A percentile compares a stretch with the other conserved stretches of the same genome.
Conservation (phyloP, 2,329 filamentous ascomycete genomes). For the Lasiodiplodia hormozganensis region DNA sequence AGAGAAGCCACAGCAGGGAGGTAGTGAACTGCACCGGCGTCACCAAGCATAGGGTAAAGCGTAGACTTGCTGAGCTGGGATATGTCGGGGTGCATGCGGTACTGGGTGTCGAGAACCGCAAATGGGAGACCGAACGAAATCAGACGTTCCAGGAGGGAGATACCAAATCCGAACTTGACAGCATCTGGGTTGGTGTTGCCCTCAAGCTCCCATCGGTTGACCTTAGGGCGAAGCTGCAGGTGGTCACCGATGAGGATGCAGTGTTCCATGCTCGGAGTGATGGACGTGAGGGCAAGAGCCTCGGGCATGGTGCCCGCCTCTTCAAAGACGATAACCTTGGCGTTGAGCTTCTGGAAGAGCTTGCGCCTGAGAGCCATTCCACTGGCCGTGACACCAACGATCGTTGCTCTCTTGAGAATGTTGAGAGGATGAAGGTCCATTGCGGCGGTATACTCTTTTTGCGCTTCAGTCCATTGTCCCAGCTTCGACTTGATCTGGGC, state of each 20-base stretch:
- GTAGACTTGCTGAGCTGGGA: conserved; percentile 63
- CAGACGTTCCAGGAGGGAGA: conserved; percentile 68
- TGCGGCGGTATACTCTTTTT: background rate
- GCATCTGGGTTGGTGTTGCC: conserved; percentile 59
- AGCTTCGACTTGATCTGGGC: background rate
- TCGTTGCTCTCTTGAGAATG: conserved; percentile 46
- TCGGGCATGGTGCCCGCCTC: conserved; percentile 74
- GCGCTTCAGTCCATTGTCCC: background rate
- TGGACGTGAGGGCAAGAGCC: conserved; percentile 64
- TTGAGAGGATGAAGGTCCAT: background rate
- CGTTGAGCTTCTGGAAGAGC: conserved; percentile 55
- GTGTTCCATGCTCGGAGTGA: conserved; percentile 67
- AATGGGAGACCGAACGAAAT: conserved; percentile 35
- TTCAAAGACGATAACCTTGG: conserved; percentile 69
- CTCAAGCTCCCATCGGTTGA: conserved; percentile 60
- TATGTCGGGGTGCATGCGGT: conserved; percentile 71
- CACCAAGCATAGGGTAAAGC: conserved; percentile 64
- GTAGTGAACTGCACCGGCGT: conserved; percentile 49
- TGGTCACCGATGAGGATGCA: conserved; percentile 70
- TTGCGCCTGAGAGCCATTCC: conserved; percentile 63
- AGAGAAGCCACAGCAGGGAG: conserved; percentile 63
- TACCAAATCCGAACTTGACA: conserved; percentile 60
- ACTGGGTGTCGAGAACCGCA: conserved; percentile 52
- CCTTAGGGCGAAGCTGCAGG: conserved; percentile 65
- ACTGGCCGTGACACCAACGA: conserved; percentile 67